Conservation (phyloP, 441 rosid genomes). For the Mallotus japonicus region DNA sequence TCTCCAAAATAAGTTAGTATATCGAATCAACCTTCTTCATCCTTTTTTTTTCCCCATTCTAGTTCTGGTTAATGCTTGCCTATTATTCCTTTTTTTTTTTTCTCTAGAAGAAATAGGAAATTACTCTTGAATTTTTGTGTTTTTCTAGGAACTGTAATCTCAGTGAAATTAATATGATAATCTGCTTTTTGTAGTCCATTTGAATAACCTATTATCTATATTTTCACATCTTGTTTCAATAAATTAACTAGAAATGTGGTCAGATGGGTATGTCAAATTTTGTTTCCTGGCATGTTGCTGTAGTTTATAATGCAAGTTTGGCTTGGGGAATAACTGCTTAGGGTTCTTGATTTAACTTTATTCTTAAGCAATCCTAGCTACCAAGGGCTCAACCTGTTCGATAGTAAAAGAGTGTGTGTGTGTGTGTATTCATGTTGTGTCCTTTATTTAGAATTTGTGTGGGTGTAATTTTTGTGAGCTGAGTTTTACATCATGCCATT, state of each 20-base stretch:
- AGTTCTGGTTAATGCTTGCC: not conserved
- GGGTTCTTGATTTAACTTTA: constrained; percentile 1
- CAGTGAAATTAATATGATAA: not conserved
- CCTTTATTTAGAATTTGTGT: not conserved
- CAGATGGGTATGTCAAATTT: not conserved
- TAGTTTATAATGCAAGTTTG: not conserved
- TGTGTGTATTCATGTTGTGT: not conserved
- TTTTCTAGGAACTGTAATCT: not conserved
- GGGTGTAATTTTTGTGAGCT: constrained; percentile 2
- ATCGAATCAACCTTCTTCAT: not conserved
- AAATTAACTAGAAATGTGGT: not conserved
- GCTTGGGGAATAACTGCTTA: not conserved
- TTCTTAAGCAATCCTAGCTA: not conserved
- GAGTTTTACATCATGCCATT: constrained; percentile 28
- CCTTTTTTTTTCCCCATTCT: not conserved
- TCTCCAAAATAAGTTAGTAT: not conserved
- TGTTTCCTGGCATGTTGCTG: not conserved
- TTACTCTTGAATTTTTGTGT: not conserved
- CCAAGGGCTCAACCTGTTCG: not conserved
- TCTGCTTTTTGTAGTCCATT: not conserved
- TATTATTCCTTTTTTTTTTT: not conserved
- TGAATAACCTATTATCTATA: not conserved
- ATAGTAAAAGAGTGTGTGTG: not conserved
- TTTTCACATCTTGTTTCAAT: not conserved
- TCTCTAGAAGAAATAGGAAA: not conserved